Evolutionary conservation across 2,329 filamentous ascomycete genomes (phyloP), one percentile per base, ranked within the genome.

Genomic region (Cordyceps sp.): DNA sequence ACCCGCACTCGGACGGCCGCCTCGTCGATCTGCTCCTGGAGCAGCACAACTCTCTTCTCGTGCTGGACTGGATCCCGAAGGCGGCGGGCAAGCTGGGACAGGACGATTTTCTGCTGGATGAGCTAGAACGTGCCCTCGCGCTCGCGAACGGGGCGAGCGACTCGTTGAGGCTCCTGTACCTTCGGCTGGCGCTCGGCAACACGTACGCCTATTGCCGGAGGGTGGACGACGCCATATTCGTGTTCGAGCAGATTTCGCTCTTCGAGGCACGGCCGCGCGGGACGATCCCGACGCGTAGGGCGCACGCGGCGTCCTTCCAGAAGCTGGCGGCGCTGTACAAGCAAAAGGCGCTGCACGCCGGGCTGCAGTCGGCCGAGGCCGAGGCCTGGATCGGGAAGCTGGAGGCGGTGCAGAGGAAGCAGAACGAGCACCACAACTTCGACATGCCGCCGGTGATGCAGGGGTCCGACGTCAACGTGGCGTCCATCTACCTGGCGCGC

Each of bases 51-150:
- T 51, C 45, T 16, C 44, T 38, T 8, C 39, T 50, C 4, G 46
- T 56, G 2, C 41, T 54, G 19, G 55, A 60, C 32, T 58, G 54
- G 54, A 49, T 59, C 6, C 57, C 57, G 10, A 53, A 51, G n/a
- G 55, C 57, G 1, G 55, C 53, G 0, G 49, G 51, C 30, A 56
- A 54, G 24, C 46, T 46, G 0, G 43, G 45, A 4, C 44, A 50
- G 35, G 45, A 46, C 1, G 44, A 43, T 1, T 46, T 52, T 8
- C 37, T 57, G 10, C 36, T 51, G 1, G 41, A 50, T 1, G 42
- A 45, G 1, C 45, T 58, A 4, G 41, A 48, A 15, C 35, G 40
- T 17, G 47, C 52, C 19, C 55, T 57, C 3, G 44, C 44, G 1
- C 40, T 48, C 2, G 57, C 57, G 3, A 45, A 47, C 32, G 37